Conservation (phyloP, 1,284 basidiomycete species). For the Pascua guehoae region DNA sequence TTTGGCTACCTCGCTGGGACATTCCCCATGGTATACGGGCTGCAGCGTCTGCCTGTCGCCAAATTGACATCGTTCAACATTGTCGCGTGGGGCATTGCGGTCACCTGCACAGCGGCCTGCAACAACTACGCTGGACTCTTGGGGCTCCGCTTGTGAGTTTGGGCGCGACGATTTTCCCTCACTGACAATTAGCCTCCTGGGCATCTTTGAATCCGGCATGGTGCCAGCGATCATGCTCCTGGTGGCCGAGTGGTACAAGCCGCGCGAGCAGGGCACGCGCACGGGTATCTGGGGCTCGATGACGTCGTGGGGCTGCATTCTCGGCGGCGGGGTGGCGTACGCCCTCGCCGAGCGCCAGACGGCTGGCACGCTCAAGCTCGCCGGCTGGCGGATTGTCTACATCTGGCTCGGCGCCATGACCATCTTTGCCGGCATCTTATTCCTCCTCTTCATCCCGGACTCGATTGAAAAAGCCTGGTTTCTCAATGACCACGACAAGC, state of each 20-base stretch:
- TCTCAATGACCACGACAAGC: slow-evolving; percentile 25
- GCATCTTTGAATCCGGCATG: slow-evolving; percentile 14
- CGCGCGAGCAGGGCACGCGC: slow-evolving; percentile 12
- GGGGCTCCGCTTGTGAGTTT: slow-evolving; percentile 19
- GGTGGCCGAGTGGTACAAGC: slow-evolving; percentile 22
- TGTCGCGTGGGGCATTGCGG: slow-evolving; percentile 17
- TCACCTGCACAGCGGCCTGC: slow-evolving; percentile 19
- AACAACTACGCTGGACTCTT: slow-evolving; percentile 18
- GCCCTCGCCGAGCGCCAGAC: slow-evolving; percentile 15
- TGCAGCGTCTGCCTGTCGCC: slow-evolving; percentile 20
- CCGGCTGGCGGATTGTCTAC: slow-evolving; percentile 23
- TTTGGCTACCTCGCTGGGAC: slow-evolving; percentile 24
- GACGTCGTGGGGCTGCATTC: slow-evolving; percentile 19
- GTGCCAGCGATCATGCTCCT: slow-evolving; percentile 19
- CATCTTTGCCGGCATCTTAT: slow-evolving; percentile 18
- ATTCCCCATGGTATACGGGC: slow-evolving; percentile 22
- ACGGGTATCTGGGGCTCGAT: slow-evolving; percentile 20
- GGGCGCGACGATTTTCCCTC: not conserved
- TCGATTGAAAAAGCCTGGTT: slow-evolving; percentile 26
- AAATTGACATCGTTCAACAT: slow-evolving; percentile 14
- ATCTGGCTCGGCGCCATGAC: slow-evolving; percentile 25
- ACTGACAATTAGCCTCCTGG: slow-evolving; percentile 11
- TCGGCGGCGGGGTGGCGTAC: slow-evolving; percentile 22
- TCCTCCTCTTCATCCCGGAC: slow-evolving; percentile 31
- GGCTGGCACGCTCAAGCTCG: slow-evolving; percentile 10